phyloP scores from a whole-genome alignment of 139 green algal species.

The Tetratostichococcus sp. region DNA sequence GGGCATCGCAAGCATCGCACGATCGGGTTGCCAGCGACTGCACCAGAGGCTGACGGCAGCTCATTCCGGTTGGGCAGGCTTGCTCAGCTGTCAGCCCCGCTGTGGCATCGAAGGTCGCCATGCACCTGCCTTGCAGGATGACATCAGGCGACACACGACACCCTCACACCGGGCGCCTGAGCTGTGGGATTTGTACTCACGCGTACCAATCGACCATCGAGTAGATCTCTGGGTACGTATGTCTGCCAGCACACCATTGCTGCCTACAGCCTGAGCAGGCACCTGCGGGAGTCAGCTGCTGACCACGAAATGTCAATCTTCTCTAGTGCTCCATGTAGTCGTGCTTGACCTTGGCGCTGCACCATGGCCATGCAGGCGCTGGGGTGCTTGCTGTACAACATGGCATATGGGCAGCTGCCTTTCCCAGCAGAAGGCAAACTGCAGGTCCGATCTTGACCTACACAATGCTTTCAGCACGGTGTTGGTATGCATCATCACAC shows the following conservation, averaged over 20 bases:
- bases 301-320: too few relatives aligned
- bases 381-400: conserved; percentile 79
- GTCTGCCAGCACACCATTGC: not conserved
- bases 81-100: too few relatives aligned
- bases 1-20: too few relatives aligned
- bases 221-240: conserved; percentile 79
- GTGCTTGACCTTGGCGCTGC: too few relatives aligned
- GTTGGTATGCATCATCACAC: too few relatives aligned
- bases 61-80: too few relatives aligned
- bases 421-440: conserved; percentile 79
- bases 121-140: conserved; percentile 82
- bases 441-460: conserved; percentile 29
- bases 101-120: too few relatives aligned
- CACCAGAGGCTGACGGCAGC: too few relatives aligned
- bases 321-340: too few relatives aligned
- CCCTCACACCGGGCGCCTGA: conserved; percentile 91
- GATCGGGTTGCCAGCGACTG: too few relatives aligned
- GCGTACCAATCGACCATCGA: conserved; percentile 68
- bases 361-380: conserved; percentile 50
- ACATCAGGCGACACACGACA: conserved; percentile 82
- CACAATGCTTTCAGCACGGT: too few relatives aligned
- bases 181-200: conserved; percentile 82
- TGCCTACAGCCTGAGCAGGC: not conserved
- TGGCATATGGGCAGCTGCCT: conserved; percentile 70
- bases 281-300: too few relatives aligned